Evolutionary conservation across 192 early-diverging fungal genomes (phyloP), one percentile per base, ranked within the genome.

Genomic region (Coemansia sp.): DNA sequence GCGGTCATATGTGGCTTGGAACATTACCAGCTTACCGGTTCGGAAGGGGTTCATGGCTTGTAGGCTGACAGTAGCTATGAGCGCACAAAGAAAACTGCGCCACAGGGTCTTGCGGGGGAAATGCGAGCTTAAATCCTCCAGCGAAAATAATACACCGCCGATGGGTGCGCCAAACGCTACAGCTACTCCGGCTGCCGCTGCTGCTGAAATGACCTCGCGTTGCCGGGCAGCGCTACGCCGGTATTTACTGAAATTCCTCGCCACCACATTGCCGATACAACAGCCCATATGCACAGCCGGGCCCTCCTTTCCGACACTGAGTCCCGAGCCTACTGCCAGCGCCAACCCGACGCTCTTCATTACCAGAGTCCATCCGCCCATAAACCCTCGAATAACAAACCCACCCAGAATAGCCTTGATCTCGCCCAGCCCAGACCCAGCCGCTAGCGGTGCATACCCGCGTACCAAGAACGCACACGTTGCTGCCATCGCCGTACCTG

Each of bases 81-180:
- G 89, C 2, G 97, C 97, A 75, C 94, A 95, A 80, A 99, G 94
- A 79, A 99, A 99, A 60, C 91, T 92, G 23, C 94, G 85, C 94
- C 94, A 97, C 89, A 99, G 93, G 1, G 96, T 96, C 70, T 94
- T 92, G 34, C 91, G 92, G 3, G 95, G 94, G 66, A 99, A 98
- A 67, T 92, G 93, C 42, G 94, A 91, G 68, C 94, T 94, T 72
- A 99, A 89, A 85, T 99, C 98, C 83, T 98, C 91, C 2, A 90
- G 69, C 25, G 85, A 87, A 62, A 89, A 93, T 50, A 94, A 76
- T 15, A 94, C 90, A 14, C 92, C 92, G 66, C 92, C 87, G 9
- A 87, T 82, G 0, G 84, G 84, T 27, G 91, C 87, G 4, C 91
- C 92, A 77, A 93, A 93, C 1, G 92, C 92, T 17, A 90, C 89